These are phyloP conservation scores for Cryptococcus neoformans DNA, from an alignment of 1,284 basidiomycete species.

Conservation along the genomic window DNA sequence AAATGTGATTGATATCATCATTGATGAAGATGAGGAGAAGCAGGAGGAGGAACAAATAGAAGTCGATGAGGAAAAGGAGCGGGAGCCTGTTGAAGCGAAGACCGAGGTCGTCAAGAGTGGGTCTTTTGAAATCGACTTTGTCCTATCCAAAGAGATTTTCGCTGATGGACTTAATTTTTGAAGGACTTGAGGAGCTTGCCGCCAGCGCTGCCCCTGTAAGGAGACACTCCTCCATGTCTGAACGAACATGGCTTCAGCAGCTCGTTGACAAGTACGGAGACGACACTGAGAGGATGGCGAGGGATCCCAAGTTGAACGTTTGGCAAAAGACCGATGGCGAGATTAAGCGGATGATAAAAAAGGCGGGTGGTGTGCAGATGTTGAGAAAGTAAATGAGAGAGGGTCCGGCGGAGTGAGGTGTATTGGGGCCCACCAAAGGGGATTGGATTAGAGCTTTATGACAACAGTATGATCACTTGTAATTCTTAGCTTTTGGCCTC, in stretches of 20 bases:
- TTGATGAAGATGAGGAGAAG: slow-evolving; percentile 56
- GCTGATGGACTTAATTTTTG: slow-evolving; percentile 3
- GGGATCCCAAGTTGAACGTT: slow-evolving; percentile 73
- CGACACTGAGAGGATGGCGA: slow-evolving; percentile 73
- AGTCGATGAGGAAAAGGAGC: slow-evolving; percentile 14
- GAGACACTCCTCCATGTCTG: slow-evolving; percentile 68
- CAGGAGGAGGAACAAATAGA: slow-evolving; percentile 26
- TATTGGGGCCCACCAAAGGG: too few relatives aligned
- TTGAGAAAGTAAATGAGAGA: too few relatives aligned
- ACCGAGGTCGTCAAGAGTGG: slow-evolving; percentile 49
- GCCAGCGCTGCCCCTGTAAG: slow-evolving; percentile 47
- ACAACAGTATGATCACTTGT: too few relatives aligned
- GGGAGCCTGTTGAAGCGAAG: slow-evolving; percentile 37
- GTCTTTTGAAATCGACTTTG: slow-evolving; percentile 13
- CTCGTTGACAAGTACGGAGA: slow-evolving; percentile 69
- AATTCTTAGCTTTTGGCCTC: too few relatives aligned
- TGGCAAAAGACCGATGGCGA: slow-evolving; percentile 86
- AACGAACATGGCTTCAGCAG: slow-evolving; percentile 63
- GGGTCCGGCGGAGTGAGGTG: too few relatives aligned
- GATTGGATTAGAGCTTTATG: too few relatives aligned
- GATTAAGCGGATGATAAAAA: slow-evolving; percentile 50
- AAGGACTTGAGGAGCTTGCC: slow-evolving; percentile 45
- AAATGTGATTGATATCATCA: slow-evolving; percentile 71
- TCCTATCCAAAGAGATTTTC: background rate
- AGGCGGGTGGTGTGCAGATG: slow-evolving; percentile 16